Percentiles rank a stretch among this genome's conserved stretches.
phyloP scores from a whole-genome alignment of 768 basidiomycete genomes.

The Strobilomyces confusus region DNA sequence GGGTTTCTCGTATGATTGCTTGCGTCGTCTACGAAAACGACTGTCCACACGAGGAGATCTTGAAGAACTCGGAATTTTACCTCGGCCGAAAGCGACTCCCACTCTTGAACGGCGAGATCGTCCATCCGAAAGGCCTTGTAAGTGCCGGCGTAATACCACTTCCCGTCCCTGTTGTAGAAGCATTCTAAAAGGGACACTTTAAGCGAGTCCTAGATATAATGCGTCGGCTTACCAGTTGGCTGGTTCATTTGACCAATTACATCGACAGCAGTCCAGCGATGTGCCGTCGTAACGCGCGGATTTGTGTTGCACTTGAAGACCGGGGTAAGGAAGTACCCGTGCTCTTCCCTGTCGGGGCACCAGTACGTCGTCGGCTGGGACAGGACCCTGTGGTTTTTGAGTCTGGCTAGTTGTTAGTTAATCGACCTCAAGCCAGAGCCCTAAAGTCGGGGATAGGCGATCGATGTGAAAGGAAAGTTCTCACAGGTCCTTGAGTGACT shows the following conservation, averaged over 20 bases:
- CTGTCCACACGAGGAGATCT: constrained; percentile 4
- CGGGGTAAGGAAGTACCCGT: constrained; percentile 73
- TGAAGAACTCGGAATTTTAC: constrained; percentile 31
- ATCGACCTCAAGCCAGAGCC: background rate
- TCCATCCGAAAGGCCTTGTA: constrained; percentile 66
- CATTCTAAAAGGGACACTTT: constrained; percentile 47
- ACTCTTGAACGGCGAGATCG: constrained; percentile 63
- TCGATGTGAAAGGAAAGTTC: constrained; percentile 17
- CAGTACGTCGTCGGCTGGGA: constrained; percentile 66
- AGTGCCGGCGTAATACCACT: constrained; percentile 82
- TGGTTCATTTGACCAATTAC: constrained; percentile 54
- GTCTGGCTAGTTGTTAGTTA: constrained; percentile 34
- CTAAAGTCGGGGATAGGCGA: background rate
- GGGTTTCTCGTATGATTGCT: constrained; percentile 67
- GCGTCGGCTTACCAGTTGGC: constrained; percentile 50
- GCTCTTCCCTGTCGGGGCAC: constrained; percentile 81
- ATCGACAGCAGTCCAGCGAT: constrained; percentile 69
- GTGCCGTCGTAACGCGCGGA: constrained; percentile 70
- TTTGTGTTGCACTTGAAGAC: constrained; percentile 77
- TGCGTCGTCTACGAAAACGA: constrained; percentile 50
- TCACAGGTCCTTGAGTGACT: constrained; percentile 60
- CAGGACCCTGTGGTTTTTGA: constrained; percentile 64
- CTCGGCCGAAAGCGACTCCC: constrained; percentile 62
- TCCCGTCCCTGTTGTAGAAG: constrained; percentile 75
- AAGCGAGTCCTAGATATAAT: background rate